Evolutionary conservation across 805 yeast genomes (phyloP), one percentile per base, ranked within the genome.

Genomic region (Monosporozyma siamensis): DNA sequence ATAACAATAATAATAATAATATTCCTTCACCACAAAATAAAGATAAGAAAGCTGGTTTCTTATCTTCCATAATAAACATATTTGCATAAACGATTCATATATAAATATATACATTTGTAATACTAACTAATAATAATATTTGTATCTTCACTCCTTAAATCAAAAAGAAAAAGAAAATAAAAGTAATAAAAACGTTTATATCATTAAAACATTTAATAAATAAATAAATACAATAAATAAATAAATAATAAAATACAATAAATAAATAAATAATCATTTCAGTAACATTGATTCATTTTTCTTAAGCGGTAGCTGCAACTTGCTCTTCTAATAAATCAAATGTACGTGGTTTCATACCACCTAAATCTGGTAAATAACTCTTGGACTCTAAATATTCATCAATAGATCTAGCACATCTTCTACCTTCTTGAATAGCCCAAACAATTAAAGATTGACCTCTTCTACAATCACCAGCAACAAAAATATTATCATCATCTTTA

Each of bases 341-440:
- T 64, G 82, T 79, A 65, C 97, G 80, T 66, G 81, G 86, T 55
- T 82, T 86, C 59, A 92, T 83, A 31, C 95, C 82, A 43, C 97
- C 97, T 61, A 84, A 85, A 35, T 95, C 95, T 47, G 98, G 97
- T 56, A 92, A 74, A 58, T 83, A 74, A 17, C 75, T 66, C 21
- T 90, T 89, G 20, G 11, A 6, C 3, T 14, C 29, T 63, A 90
- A 71, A 63, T 64, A 83, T 53, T 70, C 64, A 61, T 90, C 98
- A 49, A 90, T 94, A 54, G 86, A 88, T 52, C 95, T 75, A 29
- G 98, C 98, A 77, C 96, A 88, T 67, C 90, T 96, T 71, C 97
- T 81, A 52, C 98, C 98, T 69, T 90, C 98, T 69, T 92, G 97
- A 54, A 90, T 90, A 69, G 97, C 98, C 97, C 97, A 92, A 43